Conservation (phyloP, 192 early-diverging fungal genomes). For the Coemansia sp. region DNA sequence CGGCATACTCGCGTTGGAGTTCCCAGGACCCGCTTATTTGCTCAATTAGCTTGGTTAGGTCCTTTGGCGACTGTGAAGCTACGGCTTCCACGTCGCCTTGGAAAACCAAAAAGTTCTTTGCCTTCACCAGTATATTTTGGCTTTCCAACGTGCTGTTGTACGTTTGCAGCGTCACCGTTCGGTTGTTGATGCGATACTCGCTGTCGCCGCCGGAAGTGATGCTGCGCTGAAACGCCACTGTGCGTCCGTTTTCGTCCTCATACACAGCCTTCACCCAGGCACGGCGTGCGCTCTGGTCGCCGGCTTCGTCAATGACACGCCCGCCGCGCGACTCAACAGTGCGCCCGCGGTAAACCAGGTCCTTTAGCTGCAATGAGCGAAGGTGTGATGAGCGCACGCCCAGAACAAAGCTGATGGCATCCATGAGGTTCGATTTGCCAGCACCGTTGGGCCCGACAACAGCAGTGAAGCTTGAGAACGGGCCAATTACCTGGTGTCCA, state of each 20-base stretch:
- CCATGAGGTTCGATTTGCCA: constrained; percentile 99
- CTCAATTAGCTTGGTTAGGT: constrained; percentile 92
- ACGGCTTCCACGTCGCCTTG: constrained; percentile 98
- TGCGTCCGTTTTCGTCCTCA: constrained; percentile 63
- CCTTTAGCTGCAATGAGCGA: constrained; percentile 84
- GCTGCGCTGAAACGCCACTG: constrained; percentile 73
- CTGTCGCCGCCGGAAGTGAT: constrained; percentile 69
- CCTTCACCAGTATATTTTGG: constrained; percentile 93
- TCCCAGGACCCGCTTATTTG: constrained; percentile 96
- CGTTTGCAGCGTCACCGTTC: constrained; percentile 66
- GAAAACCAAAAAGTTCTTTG: constrained; percentile 97
- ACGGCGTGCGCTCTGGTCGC: constrained; percentile 50
- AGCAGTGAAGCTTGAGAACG: constrained; percentile 91
- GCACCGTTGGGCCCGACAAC: constrained; percentile 98
- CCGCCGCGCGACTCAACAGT: constrained; percentile 53
- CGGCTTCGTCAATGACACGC: constrained; percentile 53
- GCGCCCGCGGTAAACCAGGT: constrained; percentile 86
- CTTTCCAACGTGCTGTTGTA: constrained; percentile 80
- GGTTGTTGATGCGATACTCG: constrained; percentile 88
- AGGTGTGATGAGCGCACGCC: constrained; percentile 92
- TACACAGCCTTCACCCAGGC: constrained; percentile 88
- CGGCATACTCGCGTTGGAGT: constrained; percentile 85
- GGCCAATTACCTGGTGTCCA: constrained; percentile 90
- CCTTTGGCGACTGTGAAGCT: constrained; percentile 93
- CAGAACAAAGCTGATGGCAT: constrained; percentile 98